These are phyloP conservation scores for Tricholoma terreum DNA, from an alignment of 768 basidiomycete species.

Conservation along the genomic window DNA sequence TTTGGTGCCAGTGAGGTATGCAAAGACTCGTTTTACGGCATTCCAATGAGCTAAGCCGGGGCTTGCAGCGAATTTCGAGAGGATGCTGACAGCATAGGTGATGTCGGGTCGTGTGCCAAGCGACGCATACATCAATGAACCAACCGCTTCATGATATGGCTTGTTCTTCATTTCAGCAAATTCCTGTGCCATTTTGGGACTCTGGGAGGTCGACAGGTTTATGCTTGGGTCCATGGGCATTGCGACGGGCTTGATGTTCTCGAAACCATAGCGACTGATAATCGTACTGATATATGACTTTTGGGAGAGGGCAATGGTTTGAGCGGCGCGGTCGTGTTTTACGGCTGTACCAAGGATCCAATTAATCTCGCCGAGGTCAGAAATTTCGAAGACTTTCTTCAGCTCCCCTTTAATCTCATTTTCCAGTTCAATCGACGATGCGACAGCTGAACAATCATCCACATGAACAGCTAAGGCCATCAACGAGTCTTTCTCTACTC, in stretches of 20 bases:
- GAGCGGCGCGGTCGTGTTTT: too few relatives aligned
- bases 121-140: too few relatives aligned
- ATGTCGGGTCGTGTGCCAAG: too few relatives aligned
- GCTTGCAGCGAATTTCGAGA: conserved; percentile 30
- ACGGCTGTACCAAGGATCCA: not conserved
- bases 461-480: not conserved
- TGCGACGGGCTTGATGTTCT: not conserved
- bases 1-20: conserved; percentile 32
- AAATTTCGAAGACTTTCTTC: not conserved
- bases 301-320: too few relatives aligned
- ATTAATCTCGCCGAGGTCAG: not conserved
- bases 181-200: conserved; percentile 22
- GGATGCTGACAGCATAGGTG: too few relatives aligned
- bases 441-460: not conserved
- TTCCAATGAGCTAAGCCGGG: conserved; percentile 18
- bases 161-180: conserved; percentile 16
- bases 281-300: too few relatives aligned
- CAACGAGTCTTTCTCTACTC: not conserved
- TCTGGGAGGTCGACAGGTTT: conserved; percentile 23
- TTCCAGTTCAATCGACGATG: not conserved
- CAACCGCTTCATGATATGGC: not conserved
- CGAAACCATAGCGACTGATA: not conserved
- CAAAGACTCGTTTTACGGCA: conserved; percentile 7
- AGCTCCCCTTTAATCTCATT: not conserved
- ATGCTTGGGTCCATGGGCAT: not conserved